Conservation (phyloP, 202 grass and related monocot species). For the Saccharum hybrid region DNA sequence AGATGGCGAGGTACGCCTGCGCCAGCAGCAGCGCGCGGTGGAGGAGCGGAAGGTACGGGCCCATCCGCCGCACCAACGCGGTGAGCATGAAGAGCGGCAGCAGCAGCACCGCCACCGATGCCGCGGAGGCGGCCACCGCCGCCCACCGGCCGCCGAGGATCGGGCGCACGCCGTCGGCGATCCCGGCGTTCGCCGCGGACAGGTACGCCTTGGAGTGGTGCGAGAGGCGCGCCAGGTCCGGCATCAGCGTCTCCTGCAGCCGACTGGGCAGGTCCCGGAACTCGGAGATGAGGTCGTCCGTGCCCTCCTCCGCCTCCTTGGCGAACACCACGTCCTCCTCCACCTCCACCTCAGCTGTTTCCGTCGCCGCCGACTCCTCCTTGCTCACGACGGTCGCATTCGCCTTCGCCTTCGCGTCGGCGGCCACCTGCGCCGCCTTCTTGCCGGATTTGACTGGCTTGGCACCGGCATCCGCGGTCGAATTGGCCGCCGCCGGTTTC, state of each 20-base stretch:
- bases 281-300: conserved; percentile 73
- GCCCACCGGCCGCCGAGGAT: conserved; percentile 53
- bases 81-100: conserved; percentile 77
- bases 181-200: conserved; percentile 76
- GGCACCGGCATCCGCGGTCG: conserved; percentile 14
- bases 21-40: conserved; percentile 74
- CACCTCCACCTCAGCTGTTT: neutral
- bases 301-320: conserved; percentile 53
- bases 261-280: conserved; percentile 68
- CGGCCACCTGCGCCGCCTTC: conserved; percentile 41
- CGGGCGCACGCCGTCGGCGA: no score
- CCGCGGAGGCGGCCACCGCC: conserved; percentile 54
- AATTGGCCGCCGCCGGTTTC: conserved; percentile 48
- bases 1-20: conserved; percentile 98
- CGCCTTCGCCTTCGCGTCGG: conserved; percentile 33
- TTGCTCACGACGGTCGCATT: conserved; percentile 29
- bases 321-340: conserved; percentile 45
- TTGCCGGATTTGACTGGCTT: conserved; percentile 54
- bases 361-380: neutral
- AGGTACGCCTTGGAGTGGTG: conserved; percentile 86
- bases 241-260: conserved; percentile 77
- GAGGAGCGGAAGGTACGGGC: conserved; percentile 75
- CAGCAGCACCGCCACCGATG: conserved; percentile 62
- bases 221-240: conserved; percentile 86
- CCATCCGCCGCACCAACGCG: conserved; percentile 66